Base-by-base conservation (phyloP, 1,284 basidiomycete species). In the Ustilago hordei region DNA sequence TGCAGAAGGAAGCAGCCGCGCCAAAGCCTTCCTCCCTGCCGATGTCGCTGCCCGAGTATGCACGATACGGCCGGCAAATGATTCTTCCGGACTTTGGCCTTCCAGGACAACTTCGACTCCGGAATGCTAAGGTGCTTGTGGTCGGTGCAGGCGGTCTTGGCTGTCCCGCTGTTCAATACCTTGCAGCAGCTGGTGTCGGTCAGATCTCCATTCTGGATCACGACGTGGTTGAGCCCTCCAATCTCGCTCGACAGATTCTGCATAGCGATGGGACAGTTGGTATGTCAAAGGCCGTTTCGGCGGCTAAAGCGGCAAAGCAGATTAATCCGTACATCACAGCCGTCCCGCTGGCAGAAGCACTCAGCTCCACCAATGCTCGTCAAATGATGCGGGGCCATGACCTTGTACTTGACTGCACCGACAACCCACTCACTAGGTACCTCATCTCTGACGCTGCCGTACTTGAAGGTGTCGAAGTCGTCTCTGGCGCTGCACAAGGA, bases 91-190 rank as follows among this genome's bases (percentile, higher is more conserved):
- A 91, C 31, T 92, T 98, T 83, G 96, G 96, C 0, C 88, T 98
- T 1, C 88, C 90, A 2, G 79, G 70, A 2, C 97, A 99, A 87
- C 86, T 95, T 23, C 93, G 91, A 80, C 88, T 99, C 9, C 91
- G 91, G 67, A 80, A 88, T 7, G 90, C 95, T 0, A 91, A 91
- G 3, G 91, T 97, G 0, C 91, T 92, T 2, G 93, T 99, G 0
- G 90, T 99, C 4, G 97, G 97, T 19, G 96, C 95, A 2, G 97
- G 97, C 0, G 97, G 96, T 4, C 89, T 99, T 8, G 97, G 97
- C 13, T 99, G 97, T 86, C 96, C 97, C 45, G 93, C 93, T 12
- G 88, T 99, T 45, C 94, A 97, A 83, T 98, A 99, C 86, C 90
- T 99, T 9, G 94, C 91, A 8, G 92, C 94, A 8, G 93, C 94